Conservation (phyloP, 495 filamentous ascomycete genomes). For the Recurvomyces mirabilis region DNA sequence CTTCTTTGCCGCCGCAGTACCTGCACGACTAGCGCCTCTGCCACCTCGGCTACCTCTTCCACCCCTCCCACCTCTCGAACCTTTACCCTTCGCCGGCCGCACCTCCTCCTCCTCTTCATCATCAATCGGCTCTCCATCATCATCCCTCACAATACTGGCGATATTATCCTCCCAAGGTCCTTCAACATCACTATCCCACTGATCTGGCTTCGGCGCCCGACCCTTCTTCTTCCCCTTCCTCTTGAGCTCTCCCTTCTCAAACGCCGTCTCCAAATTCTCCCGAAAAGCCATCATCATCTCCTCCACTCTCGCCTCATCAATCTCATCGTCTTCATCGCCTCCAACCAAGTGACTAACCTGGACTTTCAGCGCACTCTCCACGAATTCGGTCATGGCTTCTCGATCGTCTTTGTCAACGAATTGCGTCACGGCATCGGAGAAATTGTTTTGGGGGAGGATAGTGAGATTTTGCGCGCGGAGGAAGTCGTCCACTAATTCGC, state of each 20-base stretch:
- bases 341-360: slow-evolving; percentile 63
- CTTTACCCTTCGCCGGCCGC: slow-evolving; percentile 17
- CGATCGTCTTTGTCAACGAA: slow-evolving; percentile 96
- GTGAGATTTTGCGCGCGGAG: slow-evolving; percentile 74
- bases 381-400: slow-evolving; percentile 80
- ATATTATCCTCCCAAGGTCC: slow-evolving; percentile 76
- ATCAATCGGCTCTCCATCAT: slow-evolving; percentile 41
- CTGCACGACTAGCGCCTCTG: background rate
- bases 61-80: slow-evolving; percentile 40
- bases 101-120: slow-evolving; percentile 36
- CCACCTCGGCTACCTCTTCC: slow-evolving; percentile 34
- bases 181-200: slow-evolving; percentile 78
- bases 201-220: slow-evolving; percentile 62
- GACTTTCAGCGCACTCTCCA: slow-evolving; percentile 62
- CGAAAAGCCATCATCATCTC: slow-evolving; percentile 62
- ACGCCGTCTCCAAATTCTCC: slow-evolving; percentile 58
- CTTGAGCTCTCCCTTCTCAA: slow-evolving; percentile 54
- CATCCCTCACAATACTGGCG: slow-evolving; percentile 50
- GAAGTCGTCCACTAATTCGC: slow-evolving; percentile 75
- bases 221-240: slow-evolving; percentile 39
- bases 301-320: slow-evolving; percentile 57
- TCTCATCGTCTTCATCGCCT: slow-evolving; percentile 36
- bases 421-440: slow-evolving; percentile 84
- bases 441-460: slow-evolving; percentile 80
- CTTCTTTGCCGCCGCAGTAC: background rate